A percentile compares a stretch with the other conserved stretches of the same genome.
phyloP scores from a whole-genome alignment of 2,329 filamentous ascomycete genomes.

The Aureobasidium sp. region DNA sequence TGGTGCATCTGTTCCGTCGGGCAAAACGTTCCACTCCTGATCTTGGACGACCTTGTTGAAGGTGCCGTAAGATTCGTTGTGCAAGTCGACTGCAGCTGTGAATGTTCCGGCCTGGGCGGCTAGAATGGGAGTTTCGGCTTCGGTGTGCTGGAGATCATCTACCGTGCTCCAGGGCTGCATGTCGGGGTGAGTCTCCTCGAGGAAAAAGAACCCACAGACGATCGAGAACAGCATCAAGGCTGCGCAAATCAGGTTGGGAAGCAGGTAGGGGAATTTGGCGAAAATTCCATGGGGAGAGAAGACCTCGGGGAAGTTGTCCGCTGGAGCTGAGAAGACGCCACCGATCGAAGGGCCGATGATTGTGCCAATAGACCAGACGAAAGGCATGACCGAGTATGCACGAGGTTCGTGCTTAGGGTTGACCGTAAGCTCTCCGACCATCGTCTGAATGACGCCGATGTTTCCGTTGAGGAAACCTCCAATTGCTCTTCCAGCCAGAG shows the following conservation, averaged over 20 bases:
- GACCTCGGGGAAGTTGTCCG: conserved; percentile 58
- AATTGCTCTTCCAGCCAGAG: conserved; percentile 63
- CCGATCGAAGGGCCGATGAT: conserved; percentile 85
- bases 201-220: conserved; percentile 65
- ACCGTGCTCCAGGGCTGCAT: conserved; percentile 49
- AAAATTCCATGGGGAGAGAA: conserved; percentile 66
- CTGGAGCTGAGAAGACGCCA: conserved; percentile 74
- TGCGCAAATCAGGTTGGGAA: conserved; percentile 83
- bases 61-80: conserved; percentile 52
- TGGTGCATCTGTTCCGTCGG: conserved; percentile 31
- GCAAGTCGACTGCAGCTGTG: conserved; percentile 62
- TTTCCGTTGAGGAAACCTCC: conserved; percentile 86
- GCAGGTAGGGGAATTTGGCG: conserved; percentile 70
- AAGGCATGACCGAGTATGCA: conserved; percentile 87
- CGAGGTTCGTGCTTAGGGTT: conserved; percentile 83
- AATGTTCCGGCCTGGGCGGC: conserved; percentile 61
- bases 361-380: conserved; percentile 85
- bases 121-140: conserved; percentile 64
- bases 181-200: conserved; percentile 84
- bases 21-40: conserved; percentile 43
- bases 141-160: conserved; percentile 25
- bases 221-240: conserved; percentile 69
- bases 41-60: conserved; percentile 41
- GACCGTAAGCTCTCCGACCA: conserved; percentile 71
- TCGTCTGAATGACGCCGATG: conserved; percentile 36